Evolutionary conservation across 331 rosid genomes (phyloP).

Genomic region (Malus hybrid): DNA sequence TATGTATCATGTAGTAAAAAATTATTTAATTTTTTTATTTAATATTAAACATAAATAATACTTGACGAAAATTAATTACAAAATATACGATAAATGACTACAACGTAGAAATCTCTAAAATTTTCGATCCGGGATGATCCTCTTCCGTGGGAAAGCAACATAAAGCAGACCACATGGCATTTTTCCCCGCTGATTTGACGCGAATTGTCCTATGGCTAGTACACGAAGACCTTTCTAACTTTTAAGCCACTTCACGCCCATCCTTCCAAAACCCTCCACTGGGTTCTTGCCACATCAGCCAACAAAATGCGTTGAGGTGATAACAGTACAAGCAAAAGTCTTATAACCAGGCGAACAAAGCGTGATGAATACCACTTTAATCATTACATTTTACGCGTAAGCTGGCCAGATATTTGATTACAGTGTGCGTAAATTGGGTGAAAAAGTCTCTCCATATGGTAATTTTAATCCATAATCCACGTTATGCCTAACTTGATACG

Average conservation of each 20-base stretch:
- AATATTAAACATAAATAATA: too few relatives aligned
- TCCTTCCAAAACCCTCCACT: not conserved
- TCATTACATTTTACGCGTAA: conserved; percentile 18
- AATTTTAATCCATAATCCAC: not conserved
- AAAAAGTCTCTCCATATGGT: not conserved
- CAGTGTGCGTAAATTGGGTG: not conserved
- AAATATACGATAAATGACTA: too few relatives aligned
- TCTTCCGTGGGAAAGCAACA: too few relatives aligned
- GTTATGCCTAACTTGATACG: not conserved
- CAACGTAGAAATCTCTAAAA: too few relatives aligned
- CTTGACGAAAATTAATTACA: rapidly evolving
- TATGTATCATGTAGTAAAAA: rapidly evolving
- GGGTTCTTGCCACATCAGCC: conserved; percentile 16
- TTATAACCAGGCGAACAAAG: conserved; percentile 5
- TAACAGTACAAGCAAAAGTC: not conserved
- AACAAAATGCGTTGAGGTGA: not conserved
- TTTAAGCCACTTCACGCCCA: not conserved
- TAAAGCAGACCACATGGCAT: conserved; percentile 18
- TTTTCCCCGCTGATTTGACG: not conserved
- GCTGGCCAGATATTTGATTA: not conserved
- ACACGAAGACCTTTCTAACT: not conserved
- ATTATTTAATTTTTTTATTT: too few relatives aligned
- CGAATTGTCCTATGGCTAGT: not conserved
- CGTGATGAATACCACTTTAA: not conserved
- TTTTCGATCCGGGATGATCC: too few relatives aligned